phyloP scores from a whole-genome alignment of 331 rosid species.

The Rosa hybrid region DNA sequence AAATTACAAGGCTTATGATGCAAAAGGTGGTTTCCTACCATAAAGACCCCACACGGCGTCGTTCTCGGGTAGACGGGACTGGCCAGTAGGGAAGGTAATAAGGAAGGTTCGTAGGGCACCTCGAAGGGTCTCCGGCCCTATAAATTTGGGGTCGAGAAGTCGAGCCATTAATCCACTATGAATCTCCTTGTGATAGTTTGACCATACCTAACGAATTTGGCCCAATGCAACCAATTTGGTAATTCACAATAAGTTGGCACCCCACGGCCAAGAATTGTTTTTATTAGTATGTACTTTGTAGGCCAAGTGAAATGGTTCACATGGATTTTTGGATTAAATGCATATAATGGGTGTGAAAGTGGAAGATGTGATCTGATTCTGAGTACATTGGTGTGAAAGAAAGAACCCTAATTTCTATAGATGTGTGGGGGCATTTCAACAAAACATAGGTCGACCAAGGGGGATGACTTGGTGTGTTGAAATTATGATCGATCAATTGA shows the following conservation, averaged over 20 bases:
- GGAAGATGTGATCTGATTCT: not conserved
- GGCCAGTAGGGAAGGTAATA: not conserved
- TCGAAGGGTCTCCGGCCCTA: not conserved
- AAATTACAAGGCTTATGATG: not conserved
- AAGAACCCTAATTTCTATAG: not conserved
- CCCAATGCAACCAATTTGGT: not conserved
- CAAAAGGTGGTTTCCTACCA: not conserved
- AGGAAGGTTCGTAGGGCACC: constrained; percentile 25
- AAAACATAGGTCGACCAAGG: not conserved
- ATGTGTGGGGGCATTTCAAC: not conserved
- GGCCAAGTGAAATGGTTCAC: not conserved
- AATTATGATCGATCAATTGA: not conserved
- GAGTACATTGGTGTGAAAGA: not conserved
- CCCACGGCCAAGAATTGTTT: not conserved
- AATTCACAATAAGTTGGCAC: not conserved
- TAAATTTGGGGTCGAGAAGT: not conserved
- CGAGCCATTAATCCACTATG: not conserved
- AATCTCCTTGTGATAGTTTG: not conserved
- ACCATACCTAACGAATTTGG: not conserved
- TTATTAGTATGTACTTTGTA: not conserved
- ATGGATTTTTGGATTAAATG: not conserved
- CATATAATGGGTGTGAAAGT: not conserved
- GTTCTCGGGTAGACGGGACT: not conserved
- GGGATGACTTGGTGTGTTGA: not conserved
- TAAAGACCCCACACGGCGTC: constrained; percentile 13